Evolutionary conservation across 306 rosid species (phyloP).

Genomic region (Ormosia semicastrata): DNA sequence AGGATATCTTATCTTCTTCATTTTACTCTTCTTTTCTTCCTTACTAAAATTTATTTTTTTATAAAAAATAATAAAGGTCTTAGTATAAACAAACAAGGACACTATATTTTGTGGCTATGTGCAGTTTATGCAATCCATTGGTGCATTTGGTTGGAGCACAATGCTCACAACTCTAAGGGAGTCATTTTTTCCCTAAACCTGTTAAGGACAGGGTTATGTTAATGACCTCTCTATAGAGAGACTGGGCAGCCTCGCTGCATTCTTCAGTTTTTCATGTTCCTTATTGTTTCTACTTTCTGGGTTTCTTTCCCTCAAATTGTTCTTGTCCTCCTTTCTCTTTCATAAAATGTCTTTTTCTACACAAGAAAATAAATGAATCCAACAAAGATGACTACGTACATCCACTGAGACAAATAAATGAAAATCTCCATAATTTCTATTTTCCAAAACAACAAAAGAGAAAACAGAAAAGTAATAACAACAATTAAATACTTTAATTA

Average conservation of each 20-base stretch:
- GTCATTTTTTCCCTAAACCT: background rate
- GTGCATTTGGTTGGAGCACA: background rate
- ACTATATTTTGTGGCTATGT: background rate
- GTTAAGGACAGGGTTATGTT: background rate
- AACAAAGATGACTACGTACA: background rate
- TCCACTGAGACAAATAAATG: background rate
- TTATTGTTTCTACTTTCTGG: background rate
- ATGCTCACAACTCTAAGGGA: background rate
- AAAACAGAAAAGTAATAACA: background rate
- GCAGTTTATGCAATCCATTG: background rate
- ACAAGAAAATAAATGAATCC: background rate
- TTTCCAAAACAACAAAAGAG: background rate
- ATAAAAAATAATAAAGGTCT: background rate
- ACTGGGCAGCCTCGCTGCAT: background rate
- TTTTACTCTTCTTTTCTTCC: too few relatives aligned
- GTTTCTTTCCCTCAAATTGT: background rate
- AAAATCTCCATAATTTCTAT: background rate
- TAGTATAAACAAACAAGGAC: background rate
- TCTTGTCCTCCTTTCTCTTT: background rate
- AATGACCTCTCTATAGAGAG: background rate
- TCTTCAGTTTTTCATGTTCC: background rate
- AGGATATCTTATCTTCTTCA: too few relatives aligned
- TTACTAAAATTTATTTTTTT: too few relatives aligned
- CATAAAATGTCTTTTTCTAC: background rate
- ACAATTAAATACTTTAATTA: background rate